Evolutionary conservation across 768 basidiomycete genomes (phyloP), one percentile per base, ranked within the genome.

Genomic region (Pisolithus orientalis): DNA sequence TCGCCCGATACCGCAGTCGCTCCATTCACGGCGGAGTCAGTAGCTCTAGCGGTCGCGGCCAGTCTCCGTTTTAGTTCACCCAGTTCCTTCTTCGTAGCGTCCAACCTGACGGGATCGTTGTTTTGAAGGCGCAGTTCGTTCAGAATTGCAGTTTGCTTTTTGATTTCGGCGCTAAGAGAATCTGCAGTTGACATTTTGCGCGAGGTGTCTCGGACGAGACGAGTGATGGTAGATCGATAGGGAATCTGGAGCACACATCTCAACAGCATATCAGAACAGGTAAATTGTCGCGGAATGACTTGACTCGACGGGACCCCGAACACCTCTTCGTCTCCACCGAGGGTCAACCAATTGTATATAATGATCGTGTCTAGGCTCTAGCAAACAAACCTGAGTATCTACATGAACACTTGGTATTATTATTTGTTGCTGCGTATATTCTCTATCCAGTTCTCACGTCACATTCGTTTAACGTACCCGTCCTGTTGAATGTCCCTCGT

Each of bases 31-130:
- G 32, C 38, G 52, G n/a, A 9, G 6, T 65, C 71, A 43, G 44
- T 56, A 28, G 57, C 62, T 49, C 57, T 59, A 38, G 69, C 72
- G 29, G 77, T 67, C 52, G 75, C 63, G 1, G 73, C 80, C 39
- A 83, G 63, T 13, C 72, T 62, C 59, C 77, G 80, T 73, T 87
- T 85, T 51, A 90, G 69, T 28, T 90, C 86, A 0, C 81, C 80
- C 14, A 91, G 74, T 53, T 74, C 81, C 72, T 84, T 85, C 72
- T 79, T 84, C 14, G 79, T 79, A 34, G 82, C 82, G 24, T 87
- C 82, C 37, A 88, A 59, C 8, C 66, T 58, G 3, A 72, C 59
- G 1, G 72, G 58, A 49, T 85, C 80, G 1, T 79, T 77, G 44
- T 77, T 79, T 59, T 79, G 75, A 42, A 77, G 68, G 47, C 81